Evolutionary conservation across 108 stramenopile species (phyloP).

Genomic region (Nitzschia palea): DNA sequence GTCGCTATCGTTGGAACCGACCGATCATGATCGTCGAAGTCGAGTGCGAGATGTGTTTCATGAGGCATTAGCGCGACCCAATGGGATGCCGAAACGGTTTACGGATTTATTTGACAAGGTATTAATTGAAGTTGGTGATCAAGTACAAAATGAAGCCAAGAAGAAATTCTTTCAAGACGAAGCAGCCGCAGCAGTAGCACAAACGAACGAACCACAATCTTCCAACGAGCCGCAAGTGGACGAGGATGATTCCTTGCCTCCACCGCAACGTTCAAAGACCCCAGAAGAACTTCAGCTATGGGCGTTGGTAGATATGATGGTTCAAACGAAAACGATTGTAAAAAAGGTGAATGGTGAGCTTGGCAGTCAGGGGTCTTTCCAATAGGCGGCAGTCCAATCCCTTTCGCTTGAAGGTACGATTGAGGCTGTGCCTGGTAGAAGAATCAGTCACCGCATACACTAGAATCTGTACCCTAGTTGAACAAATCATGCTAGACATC

Average conservation of each 20-base stretch:
- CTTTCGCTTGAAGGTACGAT: too few species aligned
- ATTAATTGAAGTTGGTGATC: constrained; percentile 52
- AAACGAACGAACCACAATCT: background rate
- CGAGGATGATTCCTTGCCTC: background rate
- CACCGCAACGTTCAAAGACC: background rate
- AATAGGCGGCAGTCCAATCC: too few species aligned
- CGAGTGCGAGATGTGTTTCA: constrained; percentile 45
- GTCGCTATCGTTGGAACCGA: constrained; percentile 51
- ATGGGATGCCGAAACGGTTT: constrained; percentile 37
- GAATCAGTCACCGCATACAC: too few species aligned
- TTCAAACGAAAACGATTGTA: constrained; percentile 75
- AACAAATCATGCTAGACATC: too few species aligned
- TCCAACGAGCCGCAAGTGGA: background rate
- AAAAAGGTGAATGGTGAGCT: constrained; percentile 66
- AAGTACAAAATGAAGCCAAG: constrained; percentile 57
- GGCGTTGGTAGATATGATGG: constrained; percentile 86
- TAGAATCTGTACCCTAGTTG: too few species aligned
- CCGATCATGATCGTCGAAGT: constrained; percentile 55
- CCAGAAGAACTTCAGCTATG: constrained; percentile 58
- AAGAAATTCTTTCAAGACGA: constrained; percentile 21
- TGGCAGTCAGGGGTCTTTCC: constrained; percentile 59
- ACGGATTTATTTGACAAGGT: constrained; percentile 33
- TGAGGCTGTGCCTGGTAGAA: too few species aligned
- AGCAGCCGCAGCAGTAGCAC: constrained; percentile 11
- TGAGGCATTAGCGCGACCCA: constrained; percentile 48